Evolutionary conservation across 176 grass and related monocot genomes (phyloP).

Genomic region (Musa acuminata): DNA sequence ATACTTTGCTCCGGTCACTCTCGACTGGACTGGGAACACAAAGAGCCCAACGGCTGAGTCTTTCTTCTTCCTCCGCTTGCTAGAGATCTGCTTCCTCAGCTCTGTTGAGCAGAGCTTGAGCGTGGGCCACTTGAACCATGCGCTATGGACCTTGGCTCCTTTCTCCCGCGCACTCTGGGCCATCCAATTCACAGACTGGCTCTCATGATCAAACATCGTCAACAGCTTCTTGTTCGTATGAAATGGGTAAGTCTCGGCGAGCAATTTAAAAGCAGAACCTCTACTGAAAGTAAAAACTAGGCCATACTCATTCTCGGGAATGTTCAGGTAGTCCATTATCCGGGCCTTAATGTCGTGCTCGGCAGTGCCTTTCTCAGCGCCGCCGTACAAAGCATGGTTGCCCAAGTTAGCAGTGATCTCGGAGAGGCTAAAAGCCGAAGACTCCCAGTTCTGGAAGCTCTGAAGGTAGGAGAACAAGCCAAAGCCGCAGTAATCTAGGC

Average conservation of each 20-base stretch:
- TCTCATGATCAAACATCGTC: conserved; percentile 98
- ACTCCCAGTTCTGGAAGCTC: conserved; percentile 59
- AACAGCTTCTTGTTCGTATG: conserved; percentile 74
- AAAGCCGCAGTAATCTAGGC: conserved; percentile 97
- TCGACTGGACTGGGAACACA: conserved; percentile 93
- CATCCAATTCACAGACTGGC: conserved; percentile 94
- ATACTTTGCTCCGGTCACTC: conserved; percentile 90
- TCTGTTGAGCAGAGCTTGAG: conserved; percentile 82
- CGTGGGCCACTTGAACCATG: conserved; percentile 84
- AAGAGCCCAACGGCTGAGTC: conserved; percentile 77
- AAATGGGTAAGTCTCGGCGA: conserved; percentile 89
- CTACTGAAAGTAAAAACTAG: conserved; percentile 87
- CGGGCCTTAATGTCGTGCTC: conserved; percentile 67
- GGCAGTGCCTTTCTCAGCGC: conserved; percentile 64
- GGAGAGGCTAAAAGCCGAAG: conserved; percentile 65
- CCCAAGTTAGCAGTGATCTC: conserved; percentile 87
- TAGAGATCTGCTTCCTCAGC: conserved; percentile 65
- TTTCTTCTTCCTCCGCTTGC: conserved; percentile 83
- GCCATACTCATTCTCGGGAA: conserved; percentile 85
- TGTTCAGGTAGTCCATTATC: conserved; percentile 98
- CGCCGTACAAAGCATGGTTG: conserved; percentile 88
- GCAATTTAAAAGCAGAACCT: conserved; percentile 77
- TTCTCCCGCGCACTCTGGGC: conserved; percentile 63
- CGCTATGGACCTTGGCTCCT: conserved; percentile 70
- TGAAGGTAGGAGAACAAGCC: conserved; percentile 92